Base-by-base conservation (phyloP, 108 stramenopile species). In the Fistulifera solaris region DNA sequence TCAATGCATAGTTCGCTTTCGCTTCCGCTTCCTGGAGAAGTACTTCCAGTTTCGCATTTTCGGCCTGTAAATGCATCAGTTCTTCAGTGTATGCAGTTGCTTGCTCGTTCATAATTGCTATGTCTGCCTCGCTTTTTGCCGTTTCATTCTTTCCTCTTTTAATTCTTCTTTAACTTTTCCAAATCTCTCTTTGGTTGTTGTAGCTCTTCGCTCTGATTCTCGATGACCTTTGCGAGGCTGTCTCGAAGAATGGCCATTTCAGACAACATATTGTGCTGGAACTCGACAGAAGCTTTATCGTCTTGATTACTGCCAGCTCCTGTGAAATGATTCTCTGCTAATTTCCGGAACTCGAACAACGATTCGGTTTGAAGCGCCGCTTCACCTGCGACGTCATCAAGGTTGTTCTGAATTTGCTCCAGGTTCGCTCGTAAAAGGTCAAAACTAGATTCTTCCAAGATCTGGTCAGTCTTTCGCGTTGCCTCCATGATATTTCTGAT, bases 21-120 rank as follows among this genome's bases (percentile, higher is more conserved):
- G 49, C 49, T 26, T 22, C 26, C 1, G 56, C 56, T 24, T 44
- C 42, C 26, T 40, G 40, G 4, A 57, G 23, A n/a, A 22, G 40
- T n/a, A 42, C 23, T 45, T 57, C 56, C 12, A 44, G 43, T 15
- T 26, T 22, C 4, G 41, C 39, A 16, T 57, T 57, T 19, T 21
- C 18, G 1, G 56, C 56, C 43, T 57, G 56, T 16, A 57, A 21
- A 6, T 26, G 40, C 56, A 57, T 57, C 13, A 57, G 13, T 26
- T 57, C 56, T 42, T 57, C 56, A 1, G 40, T 18, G 15, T 57
- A 57, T 22, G 56, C 40, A 44, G 23, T 40, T 14, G 43, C 56
- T 25, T 57, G 56, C 17, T 57, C 56, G 22, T 57, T 57, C 23
- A 57, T 15, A 11, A 19, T 57, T 15, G 26, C 42, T 21, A 57